Evolutionary conservation across 2,329 filamentous ascomycete genomes (phyloP).

Genomic region (Ophiognomonia clavigignenti-juglandacearum): DNA sequence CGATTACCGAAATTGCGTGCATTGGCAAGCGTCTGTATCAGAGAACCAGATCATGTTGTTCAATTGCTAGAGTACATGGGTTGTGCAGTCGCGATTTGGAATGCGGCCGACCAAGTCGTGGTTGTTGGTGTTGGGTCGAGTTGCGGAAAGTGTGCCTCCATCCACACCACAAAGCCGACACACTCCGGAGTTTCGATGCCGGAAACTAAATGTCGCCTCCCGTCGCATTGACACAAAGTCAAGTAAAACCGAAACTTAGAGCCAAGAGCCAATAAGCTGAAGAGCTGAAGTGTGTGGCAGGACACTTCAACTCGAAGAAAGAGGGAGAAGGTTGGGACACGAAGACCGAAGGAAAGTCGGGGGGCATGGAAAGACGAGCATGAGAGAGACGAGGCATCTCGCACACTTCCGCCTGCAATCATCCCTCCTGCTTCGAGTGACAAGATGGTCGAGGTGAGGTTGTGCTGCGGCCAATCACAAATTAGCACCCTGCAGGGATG

Average conservation of each 20-base stretch:
- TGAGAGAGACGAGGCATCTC: constrained; percentile 6
- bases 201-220: neutral
- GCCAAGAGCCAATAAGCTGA: constrained; percentile 9
- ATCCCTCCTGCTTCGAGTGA: neutral
- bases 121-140: constrained; percentile 1
- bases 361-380: constrained; percentile 12
- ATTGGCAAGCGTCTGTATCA: neutral
- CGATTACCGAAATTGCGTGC: neutral
- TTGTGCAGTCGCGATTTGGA: constrained; percentile 12
- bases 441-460: constrained; percentile 5
- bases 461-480: constrained; percentile 4
- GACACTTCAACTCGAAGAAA: constrained; percentile 6
- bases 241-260: neutral
- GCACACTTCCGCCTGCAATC: neutral
- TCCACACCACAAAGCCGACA: neutral
- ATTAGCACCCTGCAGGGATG: neutral
- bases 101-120: constrained; percentile 13
- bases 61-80: constrained; percentile 10
- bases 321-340: constrained; percentile 15
- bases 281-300: constrained; percentile 8
- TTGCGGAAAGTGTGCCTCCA: constrained; percentile 2
- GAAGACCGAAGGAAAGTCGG: constrained; percentile 3
- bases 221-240: neutral
- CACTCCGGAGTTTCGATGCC: neutral
- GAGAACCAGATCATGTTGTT: constrained; percentile 1